Evolutionary conservation across 2,329 filamentous ascomycete species (phyloP).

Genomic region (Nigrospora sphaerica): DNA sequence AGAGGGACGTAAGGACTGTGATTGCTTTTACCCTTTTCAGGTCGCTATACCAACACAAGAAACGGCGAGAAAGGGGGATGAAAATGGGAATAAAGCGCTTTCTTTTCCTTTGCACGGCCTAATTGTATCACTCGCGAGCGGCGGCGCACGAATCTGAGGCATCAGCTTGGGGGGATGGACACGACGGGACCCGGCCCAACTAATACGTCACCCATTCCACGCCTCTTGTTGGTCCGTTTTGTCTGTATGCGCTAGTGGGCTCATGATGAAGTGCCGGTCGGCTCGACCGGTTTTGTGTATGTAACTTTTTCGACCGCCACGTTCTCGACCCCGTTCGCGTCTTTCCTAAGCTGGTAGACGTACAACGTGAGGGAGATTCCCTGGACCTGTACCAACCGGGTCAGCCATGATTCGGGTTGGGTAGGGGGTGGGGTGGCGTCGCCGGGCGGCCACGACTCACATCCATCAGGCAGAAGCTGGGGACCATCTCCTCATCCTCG

Average conservation of each 20-base stretch:
- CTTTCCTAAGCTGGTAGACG: constrained; percentile 80
- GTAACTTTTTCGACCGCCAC: constrained; percentile 83
- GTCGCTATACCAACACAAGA: no score
- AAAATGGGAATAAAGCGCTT: no score
- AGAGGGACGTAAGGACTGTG: no score
- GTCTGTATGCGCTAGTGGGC: background rate
- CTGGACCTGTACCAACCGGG: constrained; percentile 61
- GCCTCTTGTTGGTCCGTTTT: no score
- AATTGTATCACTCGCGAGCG: no score
- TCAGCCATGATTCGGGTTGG: background rate
- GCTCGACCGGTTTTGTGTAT: constrained; percentile 68
- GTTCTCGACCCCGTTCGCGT: constrained; percentile 68
- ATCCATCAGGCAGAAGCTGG: constrained; percentile 97
- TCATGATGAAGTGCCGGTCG: constrained; percentile 42
- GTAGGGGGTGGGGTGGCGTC: background rate
- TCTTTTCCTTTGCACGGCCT: no score
- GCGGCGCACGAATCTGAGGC: no score
- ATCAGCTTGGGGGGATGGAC: no score
- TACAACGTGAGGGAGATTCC: constrained; percentile 93
- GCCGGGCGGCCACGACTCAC: constrained; percentile 48
- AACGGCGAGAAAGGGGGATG: no score
- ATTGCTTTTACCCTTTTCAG: no score
- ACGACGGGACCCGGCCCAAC: no score
- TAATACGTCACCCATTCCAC: no score
- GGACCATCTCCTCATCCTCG: constrained; percentile 66